These are phyloP conservation scores for Phyllosticta capitalensis DNA, from an alignment of 2,329 filamentous ascomycete genomes.

Conservation along the genomic window DNA sequence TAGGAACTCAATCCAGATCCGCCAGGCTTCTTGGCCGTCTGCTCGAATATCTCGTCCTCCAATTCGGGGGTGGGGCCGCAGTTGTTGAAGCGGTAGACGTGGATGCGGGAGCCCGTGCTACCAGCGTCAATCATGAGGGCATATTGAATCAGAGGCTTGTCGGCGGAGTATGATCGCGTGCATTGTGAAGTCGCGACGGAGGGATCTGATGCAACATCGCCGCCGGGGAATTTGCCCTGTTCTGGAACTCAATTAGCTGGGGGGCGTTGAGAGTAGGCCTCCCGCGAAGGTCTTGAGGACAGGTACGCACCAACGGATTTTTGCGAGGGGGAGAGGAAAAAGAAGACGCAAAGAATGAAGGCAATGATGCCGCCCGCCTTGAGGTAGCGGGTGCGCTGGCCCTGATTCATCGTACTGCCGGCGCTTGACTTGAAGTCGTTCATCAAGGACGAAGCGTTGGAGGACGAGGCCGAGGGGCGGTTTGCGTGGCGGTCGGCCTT, in stretches of 20 bases:
- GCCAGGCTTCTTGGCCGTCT: constrained; percentile 78
- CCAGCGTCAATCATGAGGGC: constrained; percentile 98
- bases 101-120: constrained; percentile 94
- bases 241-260: not conserved
- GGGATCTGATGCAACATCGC: constrained; percentile 41
- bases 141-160: constrained; percentile 93
- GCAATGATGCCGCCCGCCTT: constrained; percentile 53
- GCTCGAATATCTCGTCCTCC: constrained; percentile 85
- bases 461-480: constrained; percentile 17
- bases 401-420: constrained; percentile 46
- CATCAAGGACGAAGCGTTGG: constrained; percentile 30
- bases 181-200: constrained; percentile 65
- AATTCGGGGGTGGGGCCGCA: constrained; percentile 92
- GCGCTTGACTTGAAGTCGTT: constrained; percentile 35
- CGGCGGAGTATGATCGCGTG: constrained; percentile 70
- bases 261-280: not conserved
- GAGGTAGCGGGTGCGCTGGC: constrained; percentile 49
- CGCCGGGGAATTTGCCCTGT: constrained; percentile 19
- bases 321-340: constrained; percentile 42
- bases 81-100: constrained; percentile 99
- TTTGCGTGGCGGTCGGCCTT: constrained; percentile 36
- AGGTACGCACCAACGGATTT: constrained; percentile 2
- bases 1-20: constrained; percentile 77
- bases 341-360: constrained; percentile 48
- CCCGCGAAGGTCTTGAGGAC: not conserved